Conservation (phyloP, 352 stramenopile species). For the Thraustochytrium sp. region DNA sequence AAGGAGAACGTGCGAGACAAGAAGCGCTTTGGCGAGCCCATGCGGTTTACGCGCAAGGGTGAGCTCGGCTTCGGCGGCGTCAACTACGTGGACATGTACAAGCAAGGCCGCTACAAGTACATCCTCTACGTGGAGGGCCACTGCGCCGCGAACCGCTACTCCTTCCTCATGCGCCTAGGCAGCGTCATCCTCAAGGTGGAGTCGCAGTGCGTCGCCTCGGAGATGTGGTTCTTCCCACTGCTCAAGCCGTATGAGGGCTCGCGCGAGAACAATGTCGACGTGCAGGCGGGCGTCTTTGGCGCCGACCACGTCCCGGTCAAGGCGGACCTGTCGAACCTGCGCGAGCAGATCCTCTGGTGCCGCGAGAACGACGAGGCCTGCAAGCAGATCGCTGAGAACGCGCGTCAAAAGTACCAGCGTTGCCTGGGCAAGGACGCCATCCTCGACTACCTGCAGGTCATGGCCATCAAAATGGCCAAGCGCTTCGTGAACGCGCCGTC, state of each 20-base stretch:
- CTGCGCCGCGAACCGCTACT: slow-evolving; percentile 95
- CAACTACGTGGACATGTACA: slow-evolving; percentile 95
- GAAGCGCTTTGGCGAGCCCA: slow-evolving; percentile 84
- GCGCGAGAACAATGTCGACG: not conserved
- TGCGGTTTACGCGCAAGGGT: slow-evolving; percentile 83
- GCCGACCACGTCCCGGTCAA: slow-evolving; percentile 95
- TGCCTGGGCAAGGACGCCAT: slow-evolving; percentile 81
- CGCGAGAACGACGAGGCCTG: slow-evolving; percentile 93
- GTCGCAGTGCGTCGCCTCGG: slow-evolving; percentile 84
- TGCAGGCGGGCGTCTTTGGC: not conserved
- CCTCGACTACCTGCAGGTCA: slow-evolving; percentile 94
- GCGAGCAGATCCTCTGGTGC: slow-evolving; percentile 96
- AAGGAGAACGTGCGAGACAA: slow-evolving; percentile 93
- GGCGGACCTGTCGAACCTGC: slow-evolving; percentile 90
- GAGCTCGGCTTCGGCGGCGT: slow-evolving; percentile 75
- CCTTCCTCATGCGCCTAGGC: slow-evolving; percentile 94
- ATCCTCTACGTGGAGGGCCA: slow-evolving; percentile 94
- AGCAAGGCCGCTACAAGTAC: slow-evolving; percentile 95
- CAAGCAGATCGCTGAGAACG: slow-evolving; percentile 84
- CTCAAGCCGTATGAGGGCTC: slow-evolving; percentile 74
- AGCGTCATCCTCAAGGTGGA: slow-evolving; percentile 93
- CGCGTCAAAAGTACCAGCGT: slow-evolving; percentile 84
- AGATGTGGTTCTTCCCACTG: slow-evolving; percentile 96
- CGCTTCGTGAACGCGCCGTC: slow-evolving; percentile 59
- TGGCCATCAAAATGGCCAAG: slow-evolving; percentile 81